A percentile compares a stretch with the other conserved stretches of the same genome.
phyloP scores from a whole-genome alignment of 2,329 filamentous ascomycete species.

The Pseudogymnoascus sp. region DNA sequence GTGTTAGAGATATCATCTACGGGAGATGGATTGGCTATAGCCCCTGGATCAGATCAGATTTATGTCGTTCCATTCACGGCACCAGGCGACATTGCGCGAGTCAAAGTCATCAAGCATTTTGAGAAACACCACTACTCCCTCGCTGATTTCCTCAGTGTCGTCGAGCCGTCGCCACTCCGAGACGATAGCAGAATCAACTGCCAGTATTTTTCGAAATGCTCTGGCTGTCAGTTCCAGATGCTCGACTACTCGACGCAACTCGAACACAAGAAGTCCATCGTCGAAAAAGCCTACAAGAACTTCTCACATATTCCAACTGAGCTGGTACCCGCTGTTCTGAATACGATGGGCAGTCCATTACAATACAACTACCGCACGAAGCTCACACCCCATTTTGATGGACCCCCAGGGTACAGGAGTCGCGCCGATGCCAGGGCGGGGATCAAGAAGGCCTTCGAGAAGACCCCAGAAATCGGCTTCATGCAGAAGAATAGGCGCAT shows the following conservation, averaged over 20 bases:
- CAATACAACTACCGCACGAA: constrained; percentile 95
- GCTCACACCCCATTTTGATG: constrained; percentile 91
- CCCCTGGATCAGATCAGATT: constrained; percentile 52
- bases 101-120: constrained; percentile 70
- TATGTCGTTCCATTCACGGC: constrained; percentile 85
- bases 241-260: constrained; percentile 82
- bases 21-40: constrained; percentile 79
- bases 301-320: constrained; percentile 77
- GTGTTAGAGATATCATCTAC: constrained; percentile 79
- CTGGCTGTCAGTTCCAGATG: constrained; percentile 97
- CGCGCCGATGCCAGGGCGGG: constrained; percentile 38
- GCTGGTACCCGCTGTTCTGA: constrained; percentile 64
- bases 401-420: constrained; percentile 47
- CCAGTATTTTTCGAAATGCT: constrained; percentile 79
- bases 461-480: constrained; percentile 78
- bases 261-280: constrained; percentile 70
- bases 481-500: constrained; percentile 72
- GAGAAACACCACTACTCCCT: constrained; percentile 58
- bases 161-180: constrained; percentile 63
- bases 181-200: constrained; percentile 72
- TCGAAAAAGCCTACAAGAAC: constrained; percentile 85
- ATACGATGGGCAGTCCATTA: constrained; percentile 83
- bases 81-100: constrained; percentile 72
- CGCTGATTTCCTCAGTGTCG: constrained; percentile 74
- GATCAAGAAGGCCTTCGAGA: constrained; percentile 47